Percentiles rank a stretch among this genome's conserved stretches.
phyloP scores from a whole-genome alignment of 2,329 filamentous ascomycete species.

The Penicillium sp. region DNA sequence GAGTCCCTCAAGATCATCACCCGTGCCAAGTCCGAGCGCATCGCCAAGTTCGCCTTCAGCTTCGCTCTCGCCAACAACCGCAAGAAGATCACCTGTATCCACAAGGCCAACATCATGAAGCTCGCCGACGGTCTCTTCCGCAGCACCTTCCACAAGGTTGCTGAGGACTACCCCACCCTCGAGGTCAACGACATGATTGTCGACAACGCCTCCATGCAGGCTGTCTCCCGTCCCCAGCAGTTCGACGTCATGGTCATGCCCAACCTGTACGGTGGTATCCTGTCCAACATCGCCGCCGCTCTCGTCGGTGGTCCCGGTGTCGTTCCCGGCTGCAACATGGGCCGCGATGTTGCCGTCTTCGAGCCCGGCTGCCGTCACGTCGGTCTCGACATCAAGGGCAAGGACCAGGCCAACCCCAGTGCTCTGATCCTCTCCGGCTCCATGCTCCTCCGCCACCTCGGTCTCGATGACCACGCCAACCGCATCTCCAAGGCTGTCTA shows the following conservation, averaged over 20 bases:
- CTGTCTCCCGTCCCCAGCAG: constrained; percentile 90
- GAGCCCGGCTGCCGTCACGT: constrained; percentile 99
- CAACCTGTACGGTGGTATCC: constrained; percentile 96
- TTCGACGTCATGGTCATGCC: constrained; percentile 99
- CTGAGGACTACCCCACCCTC: constrained; percentile 90
- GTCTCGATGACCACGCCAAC: constrained; percentile 96
- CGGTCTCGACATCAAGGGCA: constrained; percentile 98
- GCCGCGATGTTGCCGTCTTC: constrained; percentile 94
- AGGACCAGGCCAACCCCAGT: constrained; percentile 97
- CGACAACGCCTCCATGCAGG: constrained; percentile 99
- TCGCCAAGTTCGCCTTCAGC: constrained; percentile 96
- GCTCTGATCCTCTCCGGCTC: constrained; percentile 90
- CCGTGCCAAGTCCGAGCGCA: constrained; percentile 96
- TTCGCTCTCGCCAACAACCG: constrained; percentile 98
- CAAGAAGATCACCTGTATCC: constrained; percentile 99
- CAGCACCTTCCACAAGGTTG: constrained; percentile 88
- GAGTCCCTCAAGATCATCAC: constrained; percentile 99
- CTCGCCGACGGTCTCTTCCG: constrained; percentile 97
- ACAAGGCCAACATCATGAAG: constrained; percentile 99
- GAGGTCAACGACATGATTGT: constrained; percentile 99
- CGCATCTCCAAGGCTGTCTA: constrained; percentile 81
- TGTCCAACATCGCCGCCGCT: constrained; percentile 97
- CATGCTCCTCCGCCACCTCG: constrained; percentile 96
- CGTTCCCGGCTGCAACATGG: constrained; percentile 99
- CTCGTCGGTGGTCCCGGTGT: constrained; percentile 95